Conservation (phyloP, 2,329 filamentous ascomycete species). For the Drechslerella dactyloides region DNA sequence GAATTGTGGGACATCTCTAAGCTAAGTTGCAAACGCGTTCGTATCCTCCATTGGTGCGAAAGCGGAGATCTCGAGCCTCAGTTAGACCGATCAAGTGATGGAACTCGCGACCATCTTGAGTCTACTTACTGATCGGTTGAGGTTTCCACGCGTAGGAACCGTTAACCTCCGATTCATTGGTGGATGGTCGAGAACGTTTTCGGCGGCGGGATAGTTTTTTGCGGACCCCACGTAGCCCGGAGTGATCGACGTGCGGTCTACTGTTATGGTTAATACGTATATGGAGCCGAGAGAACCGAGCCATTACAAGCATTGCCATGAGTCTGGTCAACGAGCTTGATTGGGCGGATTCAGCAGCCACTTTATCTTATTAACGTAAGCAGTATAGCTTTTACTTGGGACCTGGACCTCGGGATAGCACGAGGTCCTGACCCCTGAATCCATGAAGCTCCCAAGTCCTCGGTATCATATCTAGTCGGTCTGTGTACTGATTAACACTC, state of each 20-base stretch:
- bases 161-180: constrained; percentile 32
- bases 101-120: not conserved
- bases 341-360: not conserved
- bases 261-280: constrained; percentile 1
- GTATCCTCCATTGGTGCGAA: not conserved
- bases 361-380: too few relatives aligned
- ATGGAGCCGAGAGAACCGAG: constrained; percentile 34
- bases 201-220: not conserved
- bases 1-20: not conserved
- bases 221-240: too few relatives aligned
- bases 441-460: not conserved
- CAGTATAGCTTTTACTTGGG: not conserved
- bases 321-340: not conserved
- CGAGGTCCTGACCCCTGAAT: not conserved
- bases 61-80: constrained; percentile 5
- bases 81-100: not conserved
- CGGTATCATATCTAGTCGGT: not conserved
- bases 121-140: not conserved
- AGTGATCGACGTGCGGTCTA: too few relatives aligned
- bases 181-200: constrained; percentile 15
- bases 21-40: not conserved
- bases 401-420: constrained; percentile 1
- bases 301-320: not conserved
- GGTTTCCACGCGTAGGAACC: not conserved
- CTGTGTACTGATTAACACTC: too few relatives aligned